A percentile compares a stretch with the other conserved stretches of the same genome.
Evolutionary conservation across 495 filamentous ascomycete genomes (phyloP).

Genomic region (Lepidopterella palustris): DNA sequence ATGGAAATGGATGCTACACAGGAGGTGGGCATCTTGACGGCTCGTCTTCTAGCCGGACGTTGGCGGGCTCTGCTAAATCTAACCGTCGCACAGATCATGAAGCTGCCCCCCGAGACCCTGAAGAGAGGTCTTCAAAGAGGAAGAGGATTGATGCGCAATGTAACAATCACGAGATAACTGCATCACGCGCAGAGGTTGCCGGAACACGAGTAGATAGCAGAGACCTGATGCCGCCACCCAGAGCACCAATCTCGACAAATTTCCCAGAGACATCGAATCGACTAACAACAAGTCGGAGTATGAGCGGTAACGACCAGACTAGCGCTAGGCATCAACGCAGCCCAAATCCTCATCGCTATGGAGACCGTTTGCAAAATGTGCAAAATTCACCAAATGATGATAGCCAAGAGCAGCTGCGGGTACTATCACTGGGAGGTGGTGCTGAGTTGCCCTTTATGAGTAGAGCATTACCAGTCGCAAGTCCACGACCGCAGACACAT

Average conservation of each 20-base stretch:
- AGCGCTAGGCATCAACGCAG: background rate
- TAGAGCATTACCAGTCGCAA: too few relatives aligned
- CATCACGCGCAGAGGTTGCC: background rate
- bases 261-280: background rate
- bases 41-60: background rate
- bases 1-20: background rate
- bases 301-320: background rate
- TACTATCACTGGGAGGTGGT: too few relatives aligned
- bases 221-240: constrained; percentile 35
- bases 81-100: background rate
- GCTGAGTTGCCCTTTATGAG: too few relatives aligned
- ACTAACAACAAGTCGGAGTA: background rate
- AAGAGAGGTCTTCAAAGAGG: constrained; percentile 4
- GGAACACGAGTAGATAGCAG: constrained; percentile 12
- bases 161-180: constrained; percentile 1
- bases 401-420: too few relatives aligned
- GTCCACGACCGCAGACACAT: too few relatives aligned
- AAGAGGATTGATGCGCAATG: constrained; percentile 5
- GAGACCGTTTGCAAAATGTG: background rate
- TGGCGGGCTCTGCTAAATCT: background rate
- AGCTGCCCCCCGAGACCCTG: background rate
- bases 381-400: too few relatives aligned
- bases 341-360: background rate
- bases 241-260: constrained; percentile 7
- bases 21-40: background rate